Conservation (phyloP, 805 yeast genomes). For the Tetrapisispora nanseiensis region DNA sequence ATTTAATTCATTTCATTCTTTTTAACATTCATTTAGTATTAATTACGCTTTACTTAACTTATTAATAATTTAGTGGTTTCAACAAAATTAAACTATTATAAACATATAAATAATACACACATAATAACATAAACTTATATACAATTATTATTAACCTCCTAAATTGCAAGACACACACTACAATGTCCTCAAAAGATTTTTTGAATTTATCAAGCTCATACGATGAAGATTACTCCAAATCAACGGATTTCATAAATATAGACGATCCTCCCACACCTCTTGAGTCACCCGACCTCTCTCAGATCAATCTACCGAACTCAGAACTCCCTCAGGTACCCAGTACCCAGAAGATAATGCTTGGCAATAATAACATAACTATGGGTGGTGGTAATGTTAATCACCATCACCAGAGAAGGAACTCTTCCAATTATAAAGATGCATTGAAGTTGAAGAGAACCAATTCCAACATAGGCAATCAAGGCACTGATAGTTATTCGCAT, state of each 20-base stretch:
- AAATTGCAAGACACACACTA: too few species aligned
- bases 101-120: too few species aligned
- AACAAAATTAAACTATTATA: too few species aligned
- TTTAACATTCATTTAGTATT: too few species aligned
- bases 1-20: too few species aligned
- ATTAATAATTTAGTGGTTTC: too few species aligned
- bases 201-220: not conserved
- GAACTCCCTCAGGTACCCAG: not conserved
- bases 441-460: constrained; percentile 4
- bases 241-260: constrained; percentile 9
- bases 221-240: not conserved
- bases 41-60: too few species aligned
- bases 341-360: too few species aligned
- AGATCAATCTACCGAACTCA: not conserved
- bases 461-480: not conserved
- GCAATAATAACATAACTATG: not conserved
- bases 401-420: constrained; percentile 8
- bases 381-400: not conserved
- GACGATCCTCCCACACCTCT: constrained; percentile 19
- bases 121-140: too few species aligned
- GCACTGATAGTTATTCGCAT: not conserved
- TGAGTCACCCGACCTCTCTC: constrained; percentile 7
- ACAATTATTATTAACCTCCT: too few species aligned
- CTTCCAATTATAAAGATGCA: constrained; percentile 16
- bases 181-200: constrained; percentile 1